Evolutionary conservation across 2,329 filamentous ascomycete genomes (phyloP), one percentile per base, ranked within the genome.

Genomic region (Trichoderma aggressivum): DNA sequence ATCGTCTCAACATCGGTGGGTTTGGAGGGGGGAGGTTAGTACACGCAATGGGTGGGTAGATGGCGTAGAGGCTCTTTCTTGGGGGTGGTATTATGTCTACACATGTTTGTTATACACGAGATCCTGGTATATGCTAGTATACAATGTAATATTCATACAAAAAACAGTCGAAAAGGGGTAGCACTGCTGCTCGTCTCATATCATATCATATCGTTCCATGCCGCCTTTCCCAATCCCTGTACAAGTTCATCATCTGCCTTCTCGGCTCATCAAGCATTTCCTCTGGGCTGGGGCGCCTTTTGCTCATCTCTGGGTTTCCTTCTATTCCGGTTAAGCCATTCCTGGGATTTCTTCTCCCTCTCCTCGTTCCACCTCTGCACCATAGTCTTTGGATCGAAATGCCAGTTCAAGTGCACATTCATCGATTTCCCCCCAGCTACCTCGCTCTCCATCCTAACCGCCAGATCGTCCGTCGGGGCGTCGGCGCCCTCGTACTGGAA

Each of bases 381-480:
- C 73, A 73, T 73, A 3, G 62, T 72, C 30, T 66, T 59, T 6
- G 73, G 70, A 12, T 50, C 56, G 50, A 74, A 74, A 12, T 21
- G 32, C 56, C 60, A 61, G 24, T 70, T 71, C 26, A 74, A 30
- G 50, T 69, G 67, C 39, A 74, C 72, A 36, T 50, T 43, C 72
- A 72, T 69, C 50, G 72, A 21, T 12, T 59, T 59, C 58, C 59
- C 7, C n/a, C 62, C 24, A 21, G 14, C 28, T 68, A 62, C 24
- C 55, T 28, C n/a, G 12, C 56, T 58, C 8, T 30, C 32, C 16
- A 76, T 43, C 18, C 62, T 70, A 16, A 75, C 60, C 7, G 72
- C 74, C 30, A 73, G 53, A 21, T 72, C 70, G 0, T 36, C 60
- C 7, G 50, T 36, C n/a, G 56, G 53, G 12, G 21, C 30, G 24